phyloP scores from a whole-genome alignment of 2,329 filamentous ascomycete genomes.

The Cryoendolithus antarcticus region DNA sequence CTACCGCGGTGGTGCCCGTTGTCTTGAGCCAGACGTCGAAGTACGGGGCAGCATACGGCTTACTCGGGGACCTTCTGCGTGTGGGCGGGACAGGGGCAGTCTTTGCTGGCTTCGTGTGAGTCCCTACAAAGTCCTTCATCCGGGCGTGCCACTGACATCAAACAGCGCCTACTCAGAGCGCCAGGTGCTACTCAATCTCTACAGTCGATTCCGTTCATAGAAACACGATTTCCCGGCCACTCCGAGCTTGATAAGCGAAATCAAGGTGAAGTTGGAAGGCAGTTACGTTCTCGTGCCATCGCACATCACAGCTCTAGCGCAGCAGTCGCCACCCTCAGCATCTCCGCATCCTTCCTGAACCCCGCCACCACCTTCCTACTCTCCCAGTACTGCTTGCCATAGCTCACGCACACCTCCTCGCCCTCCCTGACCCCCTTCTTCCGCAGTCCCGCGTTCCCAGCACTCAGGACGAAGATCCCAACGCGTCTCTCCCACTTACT shows the following conservation, averaged over 20 bases:
- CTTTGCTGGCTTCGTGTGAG: slow-evolving; percentile 27
- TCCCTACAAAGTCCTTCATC: slow-evolving; percentile 2
- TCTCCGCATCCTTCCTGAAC: slow-evolving; percentile 17
- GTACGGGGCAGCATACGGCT: slow-evolving; percentile 22
- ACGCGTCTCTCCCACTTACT: slow-evolving; percentile 34
- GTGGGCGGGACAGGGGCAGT: slow-evolving; percentile 25
- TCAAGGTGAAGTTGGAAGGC: too few species aligned
- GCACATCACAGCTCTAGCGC: slow-evolving; percentile 13
- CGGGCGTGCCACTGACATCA: neutral
- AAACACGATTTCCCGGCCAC: neutral
- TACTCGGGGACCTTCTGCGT: slow-evolving; percentile 30
- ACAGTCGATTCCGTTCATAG: slow-evolving; percentile 6
- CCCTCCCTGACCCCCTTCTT: slow-evolving; percentile 35
- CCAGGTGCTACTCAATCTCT: slow-evolving; percentile 5
- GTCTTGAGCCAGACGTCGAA: slow-evolving; percentile 22
- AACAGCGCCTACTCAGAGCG: slow-evolving; percentile 6
- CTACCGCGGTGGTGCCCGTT: slow-evolving; percentile 24
- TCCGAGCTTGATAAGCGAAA: too few species aligned
- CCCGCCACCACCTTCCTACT: slow-evolving; percentile 16
- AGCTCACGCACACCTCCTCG: slow-evolving; percentile 41
- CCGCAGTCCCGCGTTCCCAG: slow-evolving; percentile 36
- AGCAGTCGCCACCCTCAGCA: slow-evolving; percentile 14
- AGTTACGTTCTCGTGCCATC: too few species aligned
- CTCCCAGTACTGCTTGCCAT: slow-evolving; percentile 33
- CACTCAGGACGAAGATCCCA: slow-evolving; percentile 38